These are phyloP conservation scores for Malassezia obtusa DNA, from an alignment of 1,284 basidiomycete species.

Conservation along the genomic window DNA sequence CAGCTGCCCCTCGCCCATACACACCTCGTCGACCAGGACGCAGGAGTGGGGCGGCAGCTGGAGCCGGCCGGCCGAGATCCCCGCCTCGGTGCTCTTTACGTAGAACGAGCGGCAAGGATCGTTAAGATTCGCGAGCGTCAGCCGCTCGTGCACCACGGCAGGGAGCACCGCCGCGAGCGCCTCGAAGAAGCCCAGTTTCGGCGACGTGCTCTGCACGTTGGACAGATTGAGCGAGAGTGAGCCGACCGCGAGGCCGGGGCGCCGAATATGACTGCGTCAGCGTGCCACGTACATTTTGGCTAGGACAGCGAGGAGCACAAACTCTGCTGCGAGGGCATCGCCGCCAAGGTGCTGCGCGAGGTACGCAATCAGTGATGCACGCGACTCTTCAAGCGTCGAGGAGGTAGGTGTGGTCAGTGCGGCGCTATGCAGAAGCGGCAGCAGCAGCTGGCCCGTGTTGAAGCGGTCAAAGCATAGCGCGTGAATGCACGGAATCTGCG, in stretches of 20 bases:
- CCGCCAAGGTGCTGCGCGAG: slow-evolving; percentile 24
- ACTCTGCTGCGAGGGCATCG: slow-evolving; percentile 59
- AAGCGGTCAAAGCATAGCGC: slow-evolving; percentile 21
- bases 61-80: slow-evolving; percentile 63
- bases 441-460: background rate
- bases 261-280: slow-evolving; percentile 58
- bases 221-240: slow-evolving; percentile 56
- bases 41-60: slow-evolving; percentile 62
- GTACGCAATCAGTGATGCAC: slow-evolving; percentile 22
- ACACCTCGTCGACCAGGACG: slow-evolving; percentile 61
- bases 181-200: slow-evolving; percentile 56
- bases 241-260: slow-evolving; percentile 60
- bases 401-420: background rate
- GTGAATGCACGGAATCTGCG: slow-evolving; percentile 30
- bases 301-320: slow-evolving; percentile 60
- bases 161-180: slow-evolving; percentile 53
- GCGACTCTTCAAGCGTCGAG: background rate
- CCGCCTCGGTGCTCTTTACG: slow-evolving; percentile 59
- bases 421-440: background rate
- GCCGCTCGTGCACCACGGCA: slow-evolving; percentile 54
- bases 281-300: slow-evolving; percentile 57
- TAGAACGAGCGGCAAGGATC: slow-evolving; percentile 35
- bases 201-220: slow-evolving; percentile 51
- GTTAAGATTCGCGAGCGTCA: slow-evolving; percentile 54
- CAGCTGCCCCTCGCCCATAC: slow-evolving; percentile 61